Evolutionary conservation across 2,329 filamentous ascomycete genomes (phyloP).

Genomic region (Neurospora crassa): DNA sequence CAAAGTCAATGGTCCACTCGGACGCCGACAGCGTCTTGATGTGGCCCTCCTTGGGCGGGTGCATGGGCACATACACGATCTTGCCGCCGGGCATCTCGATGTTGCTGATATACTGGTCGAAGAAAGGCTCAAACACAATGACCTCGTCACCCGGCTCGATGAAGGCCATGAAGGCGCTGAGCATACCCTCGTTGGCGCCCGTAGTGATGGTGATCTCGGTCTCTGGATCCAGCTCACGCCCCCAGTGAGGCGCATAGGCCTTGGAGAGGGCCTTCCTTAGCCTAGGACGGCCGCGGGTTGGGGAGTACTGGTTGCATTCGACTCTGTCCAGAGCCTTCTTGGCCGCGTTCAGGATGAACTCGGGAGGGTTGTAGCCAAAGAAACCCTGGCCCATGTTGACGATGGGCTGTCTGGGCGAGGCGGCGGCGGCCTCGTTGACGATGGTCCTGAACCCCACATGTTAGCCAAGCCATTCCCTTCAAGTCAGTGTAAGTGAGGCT

Average conservation of each 20-base stretch:
- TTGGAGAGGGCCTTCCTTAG: constrained; percentile 89
- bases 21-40: constrained; percentile 72
- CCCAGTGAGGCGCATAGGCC: constrained; percentile 78
- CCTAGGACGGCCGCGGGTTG: constrained; percentile 83
- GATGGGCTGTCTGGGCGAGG: constrained; percentile 53
- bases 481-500: neutral
- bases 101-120: constrained; percentile 91
- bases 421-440: constrained; percentile 55
- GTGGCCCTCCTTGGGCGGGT: constrained; percentile 74
- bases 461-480: constrained; percentile 3
- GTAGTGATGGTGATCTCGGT: constrained; percentile 94
- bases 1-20: constrained; percentile 83
- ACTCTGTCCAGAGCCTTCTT: constrained; percentile 83
- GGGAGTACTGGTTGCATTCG: constrained; percentile 98
- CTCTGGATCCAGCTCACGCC: constrained; percentile 70
- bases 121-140: constrained; percentile 97
- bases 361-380: constrained; percentile 21
- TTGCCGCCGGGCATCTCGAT: constrained; percentile 97
- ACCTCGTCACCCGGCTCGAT: constrained; percentile 92
- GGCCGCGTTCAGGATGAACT: constrained; percentile 70
- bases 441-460: constrained; percentile 40
- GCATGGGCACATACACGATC: constrained; percentile 90
- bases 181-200: constrained; percentile 83
- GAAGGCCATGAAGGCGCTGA: constrained; percentile 96
- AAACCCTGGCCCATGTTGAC: constrained; percentile 51